phyloP scores from a whole-genome alignment of 2,329 filamentous ascomycete genomes.

The Elsinoe arachidis region DNA sequence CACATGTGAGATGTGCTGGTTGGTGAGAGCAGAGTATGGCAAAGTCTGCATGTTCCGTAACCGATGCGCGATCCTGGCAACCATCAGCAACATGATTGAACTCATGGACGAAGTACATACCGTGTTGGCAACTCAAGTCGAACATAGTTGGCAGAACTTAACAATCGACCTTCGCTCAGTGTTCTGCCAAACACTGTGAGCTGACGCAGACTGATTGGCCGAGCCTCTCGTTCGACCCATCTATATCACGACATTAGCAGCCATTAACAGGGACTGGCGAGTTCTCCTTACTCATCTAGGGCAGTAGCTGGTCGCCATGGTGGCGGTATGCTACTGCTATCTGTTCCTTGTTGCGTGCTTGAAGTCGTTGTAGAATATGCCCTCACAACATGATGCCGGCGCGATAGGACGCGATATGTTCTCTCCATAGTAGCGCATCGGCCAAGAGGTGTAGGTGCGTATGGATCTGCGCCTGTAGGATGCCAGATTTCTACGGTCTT shows the following conservation, averaged over 20 bases:
- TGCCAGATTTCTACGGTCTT: too few relatives aligned
- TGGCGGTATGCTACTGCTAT: slow-evolving; percentile 31
- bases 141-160: slow-evolving; percentile 96
- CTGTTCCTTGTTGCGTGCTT: background rate
- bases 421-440: slow-evolving; percentile 3
- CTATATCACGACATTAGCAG: slow-evolving; percentile 36
- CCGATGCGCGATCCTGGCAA: slow-evolving; percentile 70
- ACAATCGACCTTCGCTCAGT: slow-evolving; percentile 76
- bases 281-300: slow-evolving; percentile 47
- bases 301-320: slow-evolving; percentile 51
- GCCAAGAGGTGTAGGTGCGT: too few relatives aligned
- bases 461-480: too few relatives aligned
- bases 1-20: slow-evolving; percentile 84
- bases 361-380: background rate
- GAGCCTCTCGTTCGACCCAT: slow-evolving; percentile 86
- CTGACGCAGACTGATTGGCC: slow-evolving; percentile 92
- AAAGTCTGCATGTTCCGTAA: slow-evolving; percentile 95
- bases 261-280: too few relatives aligned
- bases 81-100: too few relatives aligned
- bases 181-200: slow-evolving; percentile 95
- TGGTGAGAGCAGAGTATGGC: slow-evolving; percentile 93
- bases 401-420: background rate
- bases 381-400: background rate
- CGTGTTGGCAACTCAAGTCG: slow-evolving; percentile 85
- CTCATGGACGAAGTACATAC: slow-evolving; percentile 33